Base-by-base conservation (phyloP, 164 flowering plant species). In the Magnolia changhungtana region DNA sequence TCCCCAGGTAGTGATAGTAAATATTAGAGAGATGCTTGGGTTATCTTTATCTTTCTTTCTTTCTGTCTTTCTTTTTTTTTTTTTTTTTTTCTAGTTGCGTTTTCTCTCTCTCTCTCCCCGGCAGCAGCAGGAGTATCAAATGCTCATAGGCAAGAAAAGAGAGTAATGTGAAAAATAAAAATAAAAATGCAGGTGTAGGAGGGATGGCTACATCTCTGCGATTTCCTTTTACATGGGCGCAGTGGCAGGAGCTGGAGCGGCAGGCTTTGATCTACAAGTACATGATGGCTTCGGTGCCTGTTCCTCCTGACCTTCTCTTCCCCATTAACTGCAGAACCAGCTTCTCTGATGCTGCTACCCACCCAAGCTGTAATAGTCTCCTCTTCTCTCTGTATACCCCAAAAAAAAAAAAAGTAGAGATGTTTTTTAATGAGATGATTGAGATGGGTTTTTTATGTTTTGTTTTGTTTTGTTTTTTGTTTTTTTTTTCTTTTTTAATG, bases 161-260 rank as follows among this genome's bases (percentile, higher is more conserved):
- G 7, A 31, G 71, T 67, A 18, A 13, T 9, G 18, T 67, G 21
- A 24, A 65, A 55, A 55, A 55, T 0, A 51, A 51, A 51, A 51
- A 51, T 7, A 52, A 8, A 55, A 1, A 11, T 14, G 37, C 20
- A 52, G 76, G 65, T 68, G 76, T 73, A 77, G 82, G 72, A 49
- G 61, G 61, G 61, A 55, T 55, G 61, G 74, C 59, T 61, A 72
- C 79, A 63, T 70, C 78, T 64, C n/a, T 79, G 75, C 84, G 85
- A 73, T 80, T 72, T 78, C 88, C 91, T 61, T 90, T 92, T 78
- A 90, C 94, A 24, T 20, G 76, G 23, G 84, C 87, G 20, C 96
- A 92, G 82, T 80, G 90, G 91, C 84, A 83, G 75, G 96, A 92
- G 79, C 85, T 92, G 73, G 90, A 92, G 76, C 83, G 89, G 71